Evolutionary conservation across 2,329 filamentous ascomycete species (phyloP).

Genomic region (Bimuria novae-zelandiae): DNA sequence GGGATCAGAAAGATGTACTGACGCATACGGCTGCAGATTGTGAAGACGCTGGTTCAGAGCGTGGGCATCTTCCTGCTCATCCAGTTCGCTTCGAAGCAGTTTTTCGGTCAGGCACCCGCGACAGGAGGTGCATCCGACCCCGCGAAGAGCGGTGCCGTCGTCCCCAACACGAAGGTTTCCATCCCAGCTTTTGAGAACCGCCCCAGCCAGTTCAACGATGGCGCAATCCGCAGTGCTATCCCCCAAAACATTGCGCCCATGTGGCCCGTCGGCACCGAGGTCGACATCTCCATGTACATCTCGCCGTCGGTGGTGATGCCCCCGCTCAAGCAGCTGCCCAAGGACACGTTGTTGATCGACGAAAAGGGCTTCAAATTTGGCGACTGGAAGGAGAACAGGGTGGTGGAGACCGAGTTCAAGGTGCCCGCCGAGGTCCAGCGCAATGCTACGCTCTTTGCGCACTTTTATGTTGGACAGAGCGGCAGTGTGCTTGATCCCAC

Average conservation of each 20-base stretch:
- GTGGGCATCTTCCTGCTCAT: constrained; percentile 63
- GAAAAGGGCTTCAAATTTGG: constrained; percentile 81
- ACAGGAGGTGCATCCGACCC: too few species aligned
- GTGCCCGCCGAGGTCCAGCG: constrained; percentile 82
- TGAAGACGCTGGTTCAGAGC: constrained; percentile 56
- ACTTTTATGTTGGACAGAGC: constrained; percentile 83
- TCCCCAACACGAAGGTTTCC: constrained; percentile 31
- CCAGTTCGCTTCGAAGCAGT: constrained; percentile 62
- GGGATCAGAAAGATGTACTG: constrained; percentile 13
- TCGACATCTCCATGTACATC: constrained; percentile 86
- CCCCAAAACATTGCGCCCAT: constrained; percentile 81
- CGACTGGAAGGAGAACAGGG: constrained; percentile 77
- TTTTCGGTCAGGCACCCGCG: constrained; percentile 49
- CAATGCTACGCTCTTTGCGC: constrained; percentile 92
- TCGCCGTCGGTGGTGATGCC: constrained; percentile 74
- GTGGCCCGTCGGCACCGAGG: constrained; percentile 76
- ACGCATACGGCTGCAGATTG: constrained; percentile 28
- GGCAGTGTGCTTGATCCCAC: constrained; percentile 79
- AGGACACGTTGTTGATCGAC: constrained; percentile 73
- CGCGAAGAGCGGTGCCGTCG: constrained; percentile 24
- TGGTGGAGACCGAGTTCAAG: constrained; percentile 74
- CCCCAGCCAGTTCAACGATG: constrained; percentile 51
- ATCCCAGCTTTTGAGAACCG: constrained; percentile 45
- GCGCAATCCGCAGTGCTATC: constrained; percentile 64
- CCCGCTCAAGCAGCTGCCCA: constrained; percentile 66